Evolutionary conservation across 768 basidiomycete species (phyloP).

Genomic region (Trametes cinnabarina): DNA sequence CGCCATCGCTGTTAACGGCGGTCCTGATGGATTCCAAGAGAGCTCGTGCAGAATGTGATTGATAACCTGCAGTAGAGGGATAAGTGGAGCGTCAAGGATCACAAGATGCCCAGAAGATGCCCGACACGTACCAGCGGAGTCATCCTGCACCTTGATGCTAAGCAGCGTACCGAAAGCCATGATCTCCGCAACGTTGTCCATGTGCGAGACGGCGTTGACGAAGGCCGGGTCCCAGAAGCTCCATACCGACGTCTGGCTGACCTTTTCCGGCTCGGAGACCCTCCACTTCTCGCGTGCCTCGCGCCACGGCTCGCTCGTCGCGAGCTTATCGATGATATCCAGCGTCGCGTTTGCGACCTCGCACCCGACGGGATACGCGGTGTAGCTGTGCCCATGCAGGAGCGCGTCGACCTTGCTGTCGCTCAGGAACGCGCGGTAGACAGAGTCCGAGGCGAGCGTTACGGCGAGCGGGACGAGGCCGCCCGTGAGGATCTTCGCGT

Average conservation of each 20-base stretch:
- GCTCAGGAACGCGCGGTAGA: conserved; percentile 79
- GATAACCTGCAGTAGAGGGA: conserved; percentile 39
- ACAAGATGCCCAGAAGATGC: background rate
- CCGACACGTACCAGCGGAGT: conserved; percentile 43
- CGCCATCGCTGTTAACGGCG: conserved; percentile 11
- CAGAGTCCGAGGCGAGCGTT: conserved; percentile 76
- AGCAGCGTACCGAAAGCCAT: conserved; percentile 91
- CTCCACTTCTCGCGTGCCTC: conserved; percentile 62
- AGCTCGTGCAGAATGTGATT: conserved; percentile 60
- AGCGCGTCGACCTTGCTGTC: conserved; percentile 80
- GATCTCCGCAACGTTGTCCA: conserved; percentile 59
- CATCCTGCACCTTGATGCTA: conserved; percentile 68
- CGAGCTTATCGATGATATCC: conserved; percentile 55
- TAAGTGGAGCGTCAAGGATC: background rate
- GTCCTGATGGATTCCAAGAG: conserved; percentile 52
- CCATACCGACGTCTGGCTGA: conserved; percentile 49
- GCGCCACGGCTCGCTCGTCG: conserved; percentile 53
- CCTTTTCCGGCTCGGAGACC: conserved; percentile 12
- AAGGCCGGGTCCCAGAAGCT: conserved; percentile 87
- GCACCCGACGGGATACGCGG: conserved; percentile 91
- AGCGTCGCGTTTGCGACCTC: conserved; percentile 85
- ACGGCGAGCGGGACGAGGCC: conserved; percentile 84
- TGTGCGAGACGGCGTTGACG: conserved; percentile 56
- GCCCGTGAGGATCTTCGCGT: conserved; percentile 93
- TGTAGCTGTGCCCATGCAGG: conserved; percentile 94